These are phyloP conservation scores for Penicillium sp. DNA, from an alignment of 2,329 filamentous ascomycete genomes.

Conservation along the genomic window DNA sequence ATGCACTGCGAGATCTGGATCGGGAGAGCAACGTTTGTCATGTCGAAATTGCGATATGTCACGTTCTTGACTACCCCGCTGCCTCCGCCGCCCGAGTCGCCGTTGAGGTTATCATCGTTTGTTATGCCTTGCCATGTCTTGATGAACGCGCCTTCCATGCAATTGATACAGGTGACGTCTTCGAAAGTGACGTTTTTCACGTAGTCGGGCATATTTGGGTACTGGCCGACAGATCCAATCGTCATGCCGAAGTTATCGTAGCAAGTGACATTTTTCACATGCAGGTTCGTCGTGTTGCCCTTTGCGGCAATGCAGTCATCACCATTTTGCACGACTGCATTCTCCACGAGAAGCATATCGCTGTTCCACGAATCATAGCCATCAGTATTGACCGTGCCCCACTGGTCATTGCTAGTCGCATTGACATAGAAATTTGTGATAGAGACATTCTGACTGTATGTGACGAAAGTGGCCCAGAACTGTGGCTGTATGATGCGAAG, in stretches of 20 bases:
- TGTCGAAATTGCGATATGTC: constrained; percentile 24
- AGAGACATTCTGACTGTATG: constrained; percentile 52
- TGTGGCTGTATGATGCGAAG: constrained; percentile 52
- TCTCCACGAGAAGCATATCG: constrained; percentile 47
- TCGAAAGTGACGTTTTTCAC: constrained; percentile 44
- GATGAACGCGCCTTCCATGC: constrained; percentile 25
- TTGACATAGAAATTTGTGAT: constrained; percentile 58
- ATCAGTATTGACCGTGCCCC: constrained; percentile 53
- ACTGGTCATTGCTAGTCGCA: constrained; percentile 47
- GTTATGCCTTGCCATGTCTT: constrained; percentile 28
- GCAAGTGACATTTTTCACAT: constrained; percentile 43
- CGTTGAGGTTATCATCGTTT: constrained; percentile 20
- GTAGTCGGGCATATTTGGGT: constrained; percentile 36
- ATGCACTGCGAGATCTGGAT: constrained; percentile 32
- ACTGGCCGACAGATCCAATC: constrained; percentile 45
- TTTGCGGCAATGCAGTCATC: constrained; percentile 46
- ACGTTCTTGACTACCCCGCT: constrained; percentile 25
- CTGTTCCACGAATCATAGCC: constrained; percentile 56
- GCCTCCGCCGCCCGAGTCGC: constrained; percentile 26
- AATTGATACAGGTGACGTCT: constrained; percentile 26
- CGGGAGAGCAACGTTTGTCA: constrained; percentile 24
- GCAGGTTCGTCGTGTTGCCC: constrained; percentile 43
- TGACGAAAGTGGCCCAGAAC: constrained; percentile 53
- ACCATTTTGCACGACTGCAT: constrained; percentile 45
- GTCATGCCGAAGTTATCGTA: constrained; percentile 41